These are phyloP conservation scores for Lentinula lateritia DNA, from an alignment of 768 basidiomycete genomes.

Conservation along the genomic window DNA sequence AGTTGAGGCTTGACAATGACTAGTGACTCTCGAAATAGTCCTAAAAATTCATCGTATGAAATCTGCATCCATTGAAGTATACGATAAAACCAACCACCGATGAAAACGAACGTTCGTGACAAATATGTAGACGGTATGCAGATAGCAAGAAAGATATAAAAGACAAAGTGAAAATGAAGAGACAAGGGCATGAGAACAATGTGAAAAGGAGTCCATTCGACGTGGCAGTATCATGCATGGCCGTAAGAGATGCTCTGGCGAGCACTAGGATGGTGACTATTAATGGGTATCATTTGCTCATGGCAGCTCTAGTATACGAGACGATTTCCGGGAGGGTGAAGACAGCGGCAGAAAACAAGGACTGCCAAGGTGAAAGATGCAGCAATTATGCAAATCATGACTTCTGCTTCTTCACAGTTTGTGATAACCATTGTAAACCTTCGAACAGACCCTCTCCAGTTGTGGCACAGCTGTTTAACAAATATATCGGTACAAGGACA, in stretches of 20 bases:
- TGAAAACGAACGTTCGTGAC: constrained; percentile 9
- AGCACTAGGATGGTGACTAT: background rate
- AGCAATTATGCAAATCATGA: constrained; percentile 35
- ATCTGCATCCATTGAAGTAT: constrained; percentile 18
- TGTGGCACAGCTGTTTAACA: constrained; percentile 72
- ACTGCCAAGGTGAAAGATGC: background rate
- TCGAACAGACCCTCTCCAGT: constrained; percentile 97
- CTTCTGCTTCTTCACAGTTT: constrained; percentile 93
- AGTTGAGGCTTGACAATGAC: too few relatives aligned
- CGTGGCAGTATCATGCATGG: constrained; percentile 27
- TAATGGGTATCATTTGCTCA: constrained; percentile 20
- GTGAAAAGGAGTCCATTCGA: constrained; percentile 5
- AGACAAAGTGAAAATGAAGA: constrained; percentile 25
- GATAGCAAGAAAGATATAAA: constrained; percentile 17
- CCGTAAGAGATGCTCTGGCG: constrained; percentile 23
- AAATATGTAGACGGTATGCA: constrained; percentile 18
- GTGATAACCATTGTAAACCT: constrained; percentile 94
- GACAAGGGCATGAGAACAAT: constrained; percentile 11
- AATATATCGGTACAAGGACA: background rate
- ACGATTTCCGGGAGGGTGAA: constrained; percentile 12
- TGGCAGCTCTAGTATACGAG: constrained; percentile 3
- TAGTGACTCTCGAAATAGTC: background rate
- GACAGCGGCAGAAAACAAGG: constrained; percentile 14
- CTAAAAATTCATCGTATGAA: constrained; percentile 13
- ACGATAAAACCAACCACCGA: constrained; percentile 21